phyloP scores from a whole-genome alignment of 2,329 filamentous ascomycete genomes.

The Clonostachys rhizophaga region DNA sequence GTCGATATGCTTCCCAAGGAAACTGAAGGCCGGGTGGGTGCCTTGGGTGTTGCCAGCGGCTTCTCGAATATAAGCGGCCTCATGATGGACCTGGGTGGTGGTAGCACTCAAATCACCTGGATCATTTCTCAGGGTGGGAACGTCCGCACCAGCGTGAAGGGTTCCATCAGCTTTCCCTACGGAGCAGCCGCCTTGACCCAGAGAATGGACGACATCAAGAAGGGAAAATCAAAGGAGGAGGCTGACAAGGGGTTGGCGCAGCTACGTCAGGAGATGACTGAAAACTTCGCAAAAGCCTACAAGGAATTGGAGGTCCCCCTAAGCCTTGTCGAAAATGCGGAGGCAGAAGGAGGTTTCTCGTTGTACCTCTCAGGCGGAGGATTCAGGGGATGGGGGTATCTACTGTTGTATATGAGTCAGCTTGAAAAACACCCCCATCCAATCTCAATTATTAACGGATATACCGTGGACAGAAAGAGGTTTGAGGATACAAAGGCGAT shows the following conservation, averaged over 20 bases:
- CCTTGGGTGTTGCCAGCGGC: constrained; percentile 63
- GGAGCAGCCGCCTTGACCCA: constrained; percentile 63
- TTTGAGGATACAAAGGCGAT: constrained; percentile 43
- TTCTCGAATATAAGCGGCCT: constrained; percentile 55
- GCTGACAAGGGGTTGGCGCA: constrained; percentile 36
- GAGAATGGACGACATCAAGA: constrained; percentile 39
- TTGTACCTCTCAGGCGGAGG: constrained; percentile 68
- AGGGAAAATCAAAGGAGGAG: constrained; percentile 26
- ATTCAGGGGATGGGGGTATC: constrained; percentile 68
- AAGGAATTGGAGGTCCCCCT: constrained; percentile 46
- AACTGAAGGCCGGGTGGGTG: constrained; percentile 61
- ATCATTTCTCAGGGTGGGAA: constrained; percentile 45
- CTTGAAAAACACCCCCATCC: constrained; percentile 61
- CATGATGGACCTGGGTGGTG: constrained; percentile 71
- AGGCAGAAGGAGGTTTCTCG: constrained; percentile 41
- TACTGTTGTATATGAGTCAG: constrained; percentile 54
- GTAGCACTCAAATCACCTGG: constrained; percentile 68
- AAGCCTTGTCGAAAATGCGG: constrained; percentile 37
- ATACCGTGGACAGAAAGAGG: constrained; percentile 39
- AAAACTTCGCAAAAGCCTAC: constrained; percentile 46
- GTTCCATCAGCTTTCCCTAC: constrained; percentile 63
- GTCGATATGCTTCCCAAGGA: constrained; percentile 60
- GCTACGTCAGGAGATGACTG: constrained; percentile 43
- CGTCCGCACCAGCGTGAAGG: constrained; percentile 43
- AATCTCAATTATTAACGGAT: constrained; percentile 69